Evolutionary conservation across 768 basidiomycete species (phyloP).

Genomic region (Hirschioporus abietinus): DNA sequence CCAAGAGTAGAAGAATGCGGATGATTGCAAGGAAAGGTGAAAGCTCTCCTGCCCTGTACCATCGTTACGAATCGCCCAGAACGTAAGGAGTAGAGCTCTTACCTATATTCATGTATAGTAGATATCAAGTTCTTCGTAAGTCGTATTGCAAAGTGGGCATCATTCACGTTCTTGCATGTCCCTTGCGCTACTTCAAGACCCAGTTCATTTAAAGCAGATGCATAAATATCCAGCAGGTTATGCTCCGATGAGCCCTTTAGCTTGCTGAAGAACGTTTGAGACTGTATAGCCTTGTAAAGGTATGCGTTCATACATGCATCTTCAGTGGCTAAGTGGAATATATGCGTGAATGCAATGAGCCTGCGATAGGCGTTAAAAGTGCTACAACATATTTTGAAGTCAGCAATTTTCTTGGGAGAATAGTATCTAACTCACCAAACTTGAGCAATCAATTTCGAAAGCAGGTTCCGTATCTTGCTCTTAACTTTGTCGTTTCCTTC

Average conservation of each 20-base stretch:
- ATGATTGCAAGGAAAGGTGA: background rate
- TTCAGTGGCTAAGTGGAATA: background rate
- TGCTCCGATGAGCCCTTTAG: background rate
- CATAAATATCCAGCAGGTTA: background rate
- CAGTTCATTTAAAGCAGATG: background rate
- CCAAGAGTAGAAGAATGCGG: background rate
- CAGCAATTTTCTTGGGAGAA: background rate
- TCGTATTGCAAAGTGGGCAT: background rate
- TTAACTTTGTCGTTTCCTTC: background rate
- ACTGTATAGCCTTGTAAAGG: background rate
- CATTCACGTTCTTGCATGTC: background rate
- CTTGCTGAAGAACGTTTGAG: background rate
- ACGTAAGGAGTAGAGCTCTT: background rate
- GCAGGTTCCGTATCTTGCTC: background rate
- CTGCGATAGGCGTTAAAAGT: background rate
- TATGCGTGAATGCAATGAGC: background rate
- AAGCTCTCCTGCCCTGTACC: background rate
- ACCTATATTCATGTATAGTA: background rate
- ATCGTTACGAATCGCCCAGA: background rate
- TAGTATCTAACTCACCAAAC: background rate
- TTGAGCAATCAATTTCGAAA: background rate
- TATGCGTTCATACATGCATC: background rate
- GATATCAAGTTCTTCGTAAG: background rate
- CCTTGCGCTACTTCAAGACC: background rate
- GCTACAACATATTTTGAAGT: background rate